Evolutionary conservation across 1,284 basidiomycete genomes (phyloP).

Genomic region (Singerocomus rubriflavus): DNA sequence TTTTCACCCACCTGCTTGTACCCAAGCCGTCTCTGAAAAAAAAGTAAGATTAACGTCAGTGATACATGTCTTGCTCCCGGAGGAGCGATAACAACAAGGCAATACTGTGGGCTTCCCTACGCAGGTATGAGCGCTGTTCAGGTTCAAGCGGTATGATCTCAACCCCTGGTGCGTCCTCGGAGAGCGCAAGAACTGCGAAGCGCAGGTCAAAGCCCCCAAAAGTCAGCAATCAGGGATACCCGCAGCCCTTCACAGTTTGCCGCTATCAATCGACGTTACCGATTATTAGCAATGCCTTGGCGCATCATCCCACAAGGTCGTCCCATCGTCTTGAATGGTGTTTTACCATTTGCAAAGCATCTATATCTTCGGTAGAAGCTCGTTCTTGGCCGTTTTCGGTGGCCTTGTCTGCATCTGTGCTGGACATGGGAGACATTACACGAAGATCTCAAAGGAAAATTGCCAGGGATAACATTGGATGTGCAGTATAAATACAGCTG

Average conservation of each 20-base stretch:
- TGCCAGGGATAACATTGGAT: neutral
- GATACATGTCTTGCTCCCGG: conserved; percentile 37
- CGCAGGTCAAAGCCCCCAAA: conserved; percentile 20
- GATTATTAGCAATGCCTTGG: conserved; percentile 38
- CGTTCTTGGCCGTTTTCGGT: conserved; percentile 14
- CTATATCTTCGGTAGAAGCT: conserved; percentile 37
- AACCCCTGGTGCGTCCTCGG: conserved; percentile 51
- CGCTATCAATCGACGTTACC: conserved; percentile 73
- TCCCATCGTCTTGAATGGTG: conserved; percentile 30
- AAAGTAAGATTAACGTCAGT: conserved; percentile 45
- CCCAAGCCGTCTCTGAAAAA: conserved; percentile 65
- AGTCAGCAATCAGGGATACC: conserved; percentile 61
- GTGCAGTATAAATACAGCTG: conserved; percentile 35
- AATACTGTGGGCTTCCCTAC: conserved; percentile 86
- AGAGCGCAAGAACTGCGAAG: conserved; percentile 16
- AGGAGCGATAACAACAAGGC: conserved; percentile 43
- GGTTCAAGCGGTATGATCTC: conserved; percentile 95
- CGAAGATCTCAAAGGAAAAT: neutral
- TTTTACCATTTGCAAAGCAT: conserved; percentile 65
- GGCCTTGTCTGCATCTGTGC: conserved; percentile 6
- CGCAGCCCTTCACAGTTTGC: conserved; percentile 78
- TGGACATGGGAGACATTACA: conserved; percentile 22
- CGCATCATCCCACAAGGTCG: conserved; percentile 28
- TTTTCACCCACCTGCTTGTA: conserved; percentile 67
- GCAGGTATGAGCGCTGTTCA: conserved; percentile 94